Percentiles rank a stretch among this genome's conserved stretches.
These are phyloP conservation scores for Pythium insidiosum DNA, from an alignment of 352 stramenopile species.

Conservation along the genomic window DNA sequence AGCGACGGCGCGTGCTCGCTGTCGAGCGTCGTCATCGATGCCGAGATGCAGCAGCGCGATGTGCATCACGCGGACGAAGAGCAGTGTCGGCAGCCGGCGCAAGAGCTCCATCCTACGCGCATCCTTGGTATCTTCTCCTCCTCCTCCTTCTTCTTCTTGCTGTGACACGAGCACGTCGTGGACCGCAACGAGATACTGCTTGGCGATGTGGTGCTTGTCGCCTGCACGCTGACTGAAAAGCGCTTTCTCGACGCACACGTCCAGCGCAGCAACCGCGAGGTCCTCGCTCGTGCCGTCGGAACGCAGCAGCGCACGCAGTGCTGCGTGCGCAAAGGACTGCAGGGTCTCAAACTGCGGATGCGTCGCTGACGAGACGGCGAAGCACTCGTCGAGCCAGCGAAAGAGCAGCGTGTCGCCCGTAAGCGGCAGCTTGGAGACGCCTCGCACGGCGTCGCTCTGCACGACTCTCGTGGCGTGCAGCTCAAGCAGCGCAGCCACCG, in stretches of 20 bases:
- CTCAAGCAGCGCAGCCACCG: conserved; percentile 12
- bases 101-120: background rate
- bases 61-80: conserved; percentile 33
- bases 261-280: conserved; percentile 9
- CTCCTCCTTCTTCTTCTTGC: no score
- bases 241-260: conserved; percentile 32
- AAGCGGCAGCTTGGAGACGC: no score
- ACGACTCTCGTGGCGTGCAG: no score
- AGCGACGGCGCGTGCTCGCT: conserved; percentile 21
- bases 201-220: conserved; percentile 24
- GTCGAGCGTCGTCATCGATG: conserved; percentile 21
- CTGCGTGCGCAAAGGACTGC: conserved; percentile 25
- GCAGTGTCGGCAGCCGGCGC: background rate
- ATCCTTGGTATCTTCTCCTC: no score
- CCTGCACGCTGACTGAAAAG: conserved; percentile 21
- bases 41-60: conserved; percentile 41
- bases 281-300: conserved; percentile 26
- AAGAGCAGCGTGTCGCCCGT: conserved; percentile 15
- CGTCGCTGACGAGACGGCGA: conserved; percentile 16
- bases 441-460: no score
- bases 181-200: no score
- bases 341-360: conserved; percentile 36
- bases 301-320: conserved; percentile 23
- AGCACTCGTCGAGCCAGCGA: conserved; percentile 56
- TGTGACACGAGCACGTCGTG: no score